These are phyloP conservation scores for Blastomyces parvus DNA, from an alignment of 2,329 filamentous ascomycete species.

Conservation along the genomic window DNA sequence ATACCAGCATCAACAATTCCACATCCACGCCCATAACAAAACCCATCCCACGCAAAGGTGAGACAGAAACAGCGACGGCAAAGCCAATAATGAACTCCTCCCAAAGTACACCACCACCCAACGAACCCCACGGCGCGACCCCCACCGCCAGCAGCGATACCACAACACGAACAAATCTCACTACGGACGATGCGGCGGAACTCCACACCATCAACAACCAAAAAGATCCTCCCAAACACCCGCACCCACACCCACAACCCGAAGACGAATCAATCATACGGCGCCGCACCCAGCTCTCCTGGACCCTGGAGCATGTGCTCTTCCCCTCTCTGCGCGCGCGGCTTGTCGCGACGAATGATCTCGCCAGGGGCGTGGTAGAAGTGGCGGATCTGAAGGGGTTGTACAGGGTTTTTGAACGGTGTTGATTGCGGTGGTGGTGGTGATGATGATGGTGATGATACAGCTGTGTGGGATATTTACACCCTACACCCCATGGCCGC, in stretches of 20 bases:
- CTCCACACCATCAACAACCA: neutral
- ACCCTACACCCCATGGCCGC: too few relatives aligned
- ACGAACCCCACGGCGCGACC: neutral
- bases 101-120: neutral
- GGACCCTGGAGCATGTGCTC: constrained; percentile 71
- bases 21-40: neutral
- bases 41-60: neutral
- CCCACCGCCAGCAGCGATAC: neutral
- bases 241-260: constrained; percentile 12
- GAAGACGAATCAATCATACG: constrained; percentile 32
- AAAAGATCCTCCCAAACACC: neutral
- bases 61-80: neutral
- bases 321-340: constrained; percentile 82
- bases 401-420: constrained; percentile 91
- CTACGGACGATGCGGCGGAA: neutral
- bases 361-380: constrained; percentile 73
- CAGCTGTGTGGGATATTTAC: neutral
- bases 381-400: constrained; percentile 85
- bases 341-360: constrained; percentile 66
- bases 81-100: neutral
- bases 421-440: constrained; percentile 42
- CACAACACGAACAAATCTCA: neutral
- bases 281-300: constrained; percentile 59
- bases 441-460: neutral
- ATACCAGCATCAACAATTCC: constrained; percentile 10